Percentiles rank a stretch among this genome's conserved stretches.
phyloP scores from a whole-genome alignment of 2,329 filamentous ascomycete species.

The Apiospora koreana region DNA sequence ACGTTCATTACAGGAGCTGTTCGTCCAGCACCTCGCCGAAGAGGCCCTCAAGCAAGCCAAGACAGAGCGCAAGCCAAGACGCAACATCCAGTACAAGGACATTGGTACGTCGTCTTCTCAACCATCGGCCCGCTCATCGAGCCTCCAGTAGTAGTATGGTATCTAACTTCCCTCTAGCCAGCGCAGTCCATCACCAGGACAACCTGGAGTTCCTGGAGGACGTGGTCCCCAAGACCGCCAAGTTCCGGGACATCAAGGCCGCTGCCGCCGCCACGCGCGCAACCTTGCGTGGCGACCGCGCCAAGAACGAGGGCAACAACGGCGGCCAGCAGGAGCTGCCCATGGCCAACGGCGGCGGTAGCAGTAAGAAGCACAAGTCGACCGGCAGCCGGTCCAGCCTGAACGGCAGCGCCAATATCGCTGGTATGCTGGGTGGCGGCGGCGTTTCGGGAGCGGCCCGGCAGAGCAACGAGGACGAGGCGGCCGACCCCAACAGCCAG shows the following conservation, averaged over 20 bases:
- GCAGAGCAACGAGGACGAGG: slow-evolving; percentile 27
- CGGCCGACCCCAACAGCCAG: slow-evolving; percentile 52
- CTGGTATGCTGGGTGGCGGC: slow-evolving; percentile 29
- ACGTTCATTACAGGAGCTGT: slow-evolving; percentile 71
- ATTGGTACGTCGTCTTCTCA: slow-evolving; percentile 59
- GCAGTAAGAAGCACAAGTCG: slow-evolving; percentile 39
- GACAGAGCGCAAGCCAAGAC: slow-evolving; percentile 85
- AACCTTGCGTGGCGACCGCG: slow-evolving; percentile 45
- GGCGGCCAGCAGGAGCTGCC: slow-evolving; percentile 26
- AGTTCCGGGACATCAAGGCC: slow-evolving; percentile 78
- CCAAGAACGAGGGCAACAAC: slow-evolving; percentile 18
- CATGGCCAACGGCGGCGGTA: slow-evolving; percentile 31
- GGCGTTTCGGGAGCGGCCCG: slow-evolving; percentile 22
- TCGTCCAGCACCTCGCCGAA: slow-evolving; percentile 86
- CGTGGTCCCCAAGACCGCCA: slow-evolving; percentile 82
- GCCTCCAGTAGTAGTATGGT: not conserved
- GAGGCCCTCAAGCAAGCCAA: slow-evolving; percentile 88
- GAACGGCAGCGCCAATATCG: slow-evolving; percentile 25
- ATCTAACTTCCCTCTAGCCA: slow-evolving; percentile 55
- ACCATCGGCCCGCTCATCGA: not conserved
- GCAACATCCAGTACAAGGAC: slow-evolving; percentile 96
- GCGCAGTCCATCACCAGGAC: slow-evolving; percentile 83
- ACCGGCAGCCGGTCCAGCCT: slow-evolving; percentile 25
- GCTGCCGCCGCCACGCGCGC: slow-evolving; percentile 52
- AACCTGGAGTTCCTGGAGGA: slow-evolving; percentile 95